A percentile compares a stretch with the other conserved stretches of the same genome.
Conservation (phyloP, 1,284 basidiomycete genomes). For the Xerocomus minutiporus region DNA sequence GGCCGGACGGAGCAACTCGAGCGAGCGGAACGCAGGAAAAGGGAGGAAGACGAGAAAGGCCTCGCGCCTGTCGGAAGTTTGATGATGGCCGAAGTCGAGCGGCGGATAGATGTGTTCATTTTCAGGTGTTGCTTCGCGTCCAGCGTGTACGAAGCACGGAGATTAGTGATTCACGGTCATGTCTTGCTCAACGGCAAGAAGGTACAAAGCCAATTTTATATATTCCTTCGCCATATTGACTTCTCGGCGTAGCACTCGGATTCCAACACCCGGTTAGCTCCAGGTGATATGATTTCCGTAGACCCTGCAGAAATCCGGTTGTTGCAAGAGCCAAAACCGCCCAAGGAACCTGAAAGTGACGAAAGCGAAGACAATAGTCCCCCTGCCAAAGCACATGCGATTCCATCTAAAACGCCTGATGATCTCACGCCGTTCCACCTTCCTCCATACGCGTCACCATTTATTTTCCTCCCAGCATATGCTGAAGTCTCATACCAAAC, state of each 20-base stretch:
- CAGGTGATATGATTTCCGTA: conserved; percentile 92
- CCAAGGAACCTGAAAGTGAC: conserved; percentile 16
- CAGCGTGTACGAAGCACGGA: conserved; percentile 86
- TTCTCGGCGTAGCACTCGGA: conserved; percentile 60
- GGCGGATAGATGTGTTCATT: conserved; percentile 87
- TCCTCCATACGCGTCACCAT: conserved; percentile 84
- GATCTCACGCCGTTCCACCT: conserved; percentile 76
- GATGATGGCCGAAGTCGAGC: conserved; percentile 92
- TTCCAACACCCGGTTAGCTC: conserved; percentile 86
- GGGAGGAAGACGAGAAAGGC: conserved; percentile 57
- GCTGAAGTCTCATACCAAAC: conserved; percentile 88
- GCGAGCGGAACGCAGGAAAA: conserved; percentile 43
- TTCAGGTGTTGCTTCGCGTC: conserved; percentile 90
- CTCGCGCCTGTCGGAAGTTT: conserved; percentile 82
- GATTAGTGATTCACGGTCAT: conserved; percentile 82
- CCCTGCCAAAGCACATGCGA: background rate
- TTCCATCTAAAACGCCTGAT: conserved; percentile 13
- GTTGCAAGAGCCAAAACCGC: conserved; percentile 44
- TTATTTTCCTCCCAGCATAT: conserved; percentile 94
- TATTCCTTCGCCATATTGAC: conserved; percentile 1
- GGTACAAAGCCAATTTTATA: conserved; percentile 40
- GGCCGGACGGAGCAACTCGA: conserved; percentile 44
- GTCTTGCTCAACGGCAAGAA: conserved; percentile 88
- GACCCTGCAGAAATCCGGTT: conserved; percentile 80
- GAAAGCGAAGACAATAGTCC: conserved; percentile 1